Evolutionary conservation across 352 stramenopile genomes (phyloP), one percentile per base, ranked within the genome.

Genomic region (Globisporangium splendens): DNA sequence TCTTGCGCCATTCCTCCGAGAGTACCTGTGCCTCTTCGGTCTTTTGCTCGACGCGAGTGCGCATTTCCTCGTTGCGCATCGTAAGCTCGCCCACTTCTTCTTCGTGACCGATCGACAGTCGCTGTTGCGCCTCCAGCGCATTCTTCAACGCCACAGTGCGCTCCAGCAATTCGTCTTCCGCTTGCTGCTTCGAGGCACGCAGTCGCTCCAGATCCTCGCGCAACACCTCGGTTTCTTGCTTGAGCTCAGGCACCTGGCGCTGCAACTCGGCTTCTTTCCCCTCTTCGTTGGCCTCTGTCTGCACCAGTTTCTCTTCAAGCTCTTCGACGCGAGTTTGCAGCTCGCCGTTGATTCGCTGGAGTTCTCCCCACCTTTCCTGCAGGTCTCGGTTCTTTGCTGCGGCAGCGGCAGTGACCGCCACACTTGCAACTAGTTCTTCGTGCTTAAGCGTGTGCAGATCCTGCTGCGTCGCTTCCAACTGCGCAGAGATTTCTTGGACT

Each of bases 291-390:
- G 61, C 62, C 47, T 82, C 72, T 0, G 66, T 79, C 11, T 68
- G 56, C 8, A 69, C 60, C 13, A 90, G 51, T 10, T 66, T 57
- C 46, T 75, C 65, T 44, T 90, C 75, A 3, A 90, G 62, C 52
- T 83, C 79, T 18, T 84, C 69, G n/a, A 90, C 77, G 11, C 79
- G 79, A 8, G 61, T 53, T 60, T 87, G 73, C n/a, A 87, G 56
- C 44, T 79, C 66, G 14, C 80, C 65, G 46, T 90, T 88, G 49
- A 87, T 73, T 17, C 59, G 46, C 43, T 75, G 76, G 0, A 80
- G 56, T 31, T 88, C 73, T 48, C 78, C 64, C 69, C 72, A 81
- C 1, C 73, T 68, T n/a, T 68, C 69, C 35, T 89, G 70, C 10
- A 89, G 60, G 17, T 78, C 63, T 49, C 88, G 73, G 53, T 83